Evolutionary conservation across 2,329 filamentous ascomycete species (phyloP), one percentile per base, ranked within the genome.

Genomic region (Aspergillus bombycis): DNA sequence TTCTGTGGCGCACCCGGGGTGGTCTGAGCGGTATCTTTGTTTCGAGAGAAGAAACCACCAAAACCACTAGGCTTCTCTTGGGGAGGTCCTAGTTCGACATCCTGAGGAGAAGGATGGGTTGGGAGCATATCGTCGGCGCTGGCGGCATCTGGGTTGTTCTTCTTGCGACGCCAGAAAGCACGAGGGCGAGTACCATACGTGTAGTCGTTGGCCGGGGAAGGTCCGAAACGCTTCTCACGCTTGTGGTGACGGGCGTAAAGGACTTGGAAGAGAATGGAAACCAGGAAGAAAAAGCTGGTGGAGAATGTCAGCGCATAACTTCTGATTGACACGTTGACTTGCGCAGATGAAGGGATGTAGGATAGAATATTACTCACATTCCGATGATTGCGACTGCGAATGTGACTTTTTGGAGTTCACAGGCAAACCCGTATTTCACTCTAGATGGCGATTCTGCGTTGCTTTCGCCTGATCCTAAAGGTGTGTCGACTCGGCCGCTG

Each of bases 341-440:
- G 26, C 14, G 14, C 23, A 30, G 14, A 30, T 32, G 16, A 52
- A 32, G 48, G 23, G 48, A 28, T 12, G 19, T 14, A 6, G 48
- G 11, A 19, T 21, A 19, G 52, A 16, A 36, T 26, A 28, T 48
- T 14, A 81, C 84, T 81, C 82, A 93, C 88, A 91, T 88, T 72
- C 85, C 91, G 62, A 93, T 86, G 64, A 97, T 91, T 34, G 93
- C 82, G 19, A 95, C 88, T 4, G 91, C 91, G 68, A 97, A 89
- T 64, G 84, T 86, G 52, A 89, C 93, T 57, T 89, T 92, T 79
- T 96, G 88, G 69, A 97, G 81, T 63, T 84, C 84, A 82, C 94
- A 97, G 0, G 90, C 88, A 64, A 86, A 86, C n/a, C 79, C 77
- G 52, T 85, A 79, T 32, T 75, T 80, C 82, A 70, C 81, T 80